phyloP scores from a whole-genome alignment of 1,139 yeast genomes.

The Yamadazyma aaseri region DNA sequence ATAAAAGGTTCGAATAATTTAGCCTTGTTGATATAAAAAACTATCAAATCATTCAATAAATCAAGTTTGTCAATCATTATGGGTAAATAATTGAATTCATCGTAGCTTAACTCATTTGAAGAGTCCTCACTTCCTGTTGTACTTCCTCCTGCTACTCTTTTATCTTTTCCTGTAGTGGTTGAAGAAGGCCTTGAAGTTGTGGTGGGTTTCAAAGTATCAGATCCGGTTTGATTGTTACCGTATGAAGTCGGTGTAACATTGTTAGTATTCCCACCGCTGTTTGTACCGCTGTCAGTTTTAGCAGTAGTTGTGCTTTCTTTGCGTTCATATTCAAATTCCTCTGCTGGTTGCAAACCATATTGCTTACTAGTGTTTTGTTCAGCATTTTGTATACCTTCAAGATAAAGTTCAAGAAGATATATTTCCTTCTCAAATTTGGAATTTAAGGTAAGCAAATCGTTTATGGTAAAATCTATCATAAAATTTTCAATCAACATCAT shows the following conservation, averaged over 20 bases:
- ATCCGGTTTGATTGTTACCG: not conserved
- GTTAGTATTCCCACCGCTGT: not conserved
- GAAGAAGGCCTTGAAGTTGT: not conserved
- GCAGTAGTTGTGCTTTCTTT: not conserved
- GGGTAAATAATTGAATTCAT: conserved; percentile 23
- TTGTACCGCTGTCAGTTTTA: not conserved
- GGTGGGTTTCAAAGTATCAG: not conserved
- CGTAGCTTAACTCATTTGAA: conserved; percentile 15
- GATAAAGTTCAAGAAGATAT: conserved; percentile 24
- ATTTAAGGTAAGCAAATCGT: conserved; percentile 40
- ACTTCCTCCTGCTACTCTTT: not conserved
- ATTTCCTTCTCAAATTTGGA: conserved; percentile 43
- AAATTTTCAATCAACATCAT: conserved; percentile 53
- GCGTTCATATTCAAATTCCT: not conserved
- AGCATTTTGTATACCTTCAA: conserved; percentile 14
- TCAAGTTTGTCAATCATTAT: conserved; percentile 33
- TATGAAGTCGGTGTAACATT: not conserved
- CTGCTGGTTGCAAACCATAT: not conserved
- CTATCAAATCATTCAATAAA: conserved; percentile 43
- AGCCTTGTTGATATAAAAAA: conserved; percentile 48
- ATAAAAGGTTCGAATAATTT: conserved; percentile 54
- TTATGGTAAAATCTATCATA: conserved; percentile 43
- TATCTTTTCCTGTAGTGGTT: not conserved
- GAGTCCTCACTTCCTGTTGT: conserved; percentile 8
- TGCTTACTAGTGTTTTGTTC: not conserved